Evolutionary conservation across 768 basidiomycete genomes (phyloP), one percentile per base, ranked within the genome.

Genomic region (Russula compacta): DNA sequence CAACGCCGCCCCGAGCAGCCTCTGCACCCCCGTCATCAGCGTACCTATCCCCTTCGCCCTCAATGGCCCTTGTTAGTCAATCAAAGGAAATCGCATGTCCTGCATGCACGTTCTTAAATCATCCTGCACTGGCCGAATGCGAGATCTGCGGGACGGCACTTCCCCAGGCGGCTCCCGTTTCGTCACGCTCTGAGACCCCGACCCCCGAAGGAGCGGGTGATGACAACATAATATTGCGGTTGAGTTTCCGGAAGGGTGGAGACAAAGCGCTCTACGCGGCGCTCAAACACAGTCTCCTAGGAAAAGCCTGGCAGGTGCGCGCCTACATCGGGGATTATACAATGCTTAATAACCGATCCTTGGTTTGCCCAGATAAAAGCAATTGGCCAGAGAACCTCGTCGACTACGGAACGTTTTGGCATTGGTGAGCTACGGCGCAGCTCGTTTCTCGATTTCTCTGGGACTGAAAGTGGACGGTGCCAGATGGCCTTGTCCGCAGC

Each of bases 181-280:
- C 83, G 0, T 86, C 89, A 11, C 79, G 87, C 29, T 81, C 87
- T 2, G 70, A 76, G 8, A 84, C 88, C 6, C 74, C 75, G 0
- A 51, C 7, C 0, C 80, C 80, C 1, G 62, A 48, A 40, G 70
- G 71, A 33, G 69, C 72, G 40, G 73, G 75, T 19, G 74, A 77
- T 43, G 72, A 74, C 42, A 72, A 73, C 24, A 70, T 77, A 35
- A 76, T 86, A 59, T 81, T 97, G 51, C 87, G 89, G 66, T 70
- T 99, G 58, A 94, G 91, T 72, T 98, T 99, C 71, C 80, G 95
- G 46, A 90, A 85, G 70, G 93, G 95, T 3, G 95, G 95, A 0
- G 93, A 89, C 70, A 88, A 88, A 72, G 66, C 80, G 1, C 88
- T 92, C 66, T 98, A 99, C 71, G 76, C 81, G 17, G 79, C 81